Base-by-base conservation (phyloP, 768 basidiomycete genomes). In the Mycena latifolia region DNA sequence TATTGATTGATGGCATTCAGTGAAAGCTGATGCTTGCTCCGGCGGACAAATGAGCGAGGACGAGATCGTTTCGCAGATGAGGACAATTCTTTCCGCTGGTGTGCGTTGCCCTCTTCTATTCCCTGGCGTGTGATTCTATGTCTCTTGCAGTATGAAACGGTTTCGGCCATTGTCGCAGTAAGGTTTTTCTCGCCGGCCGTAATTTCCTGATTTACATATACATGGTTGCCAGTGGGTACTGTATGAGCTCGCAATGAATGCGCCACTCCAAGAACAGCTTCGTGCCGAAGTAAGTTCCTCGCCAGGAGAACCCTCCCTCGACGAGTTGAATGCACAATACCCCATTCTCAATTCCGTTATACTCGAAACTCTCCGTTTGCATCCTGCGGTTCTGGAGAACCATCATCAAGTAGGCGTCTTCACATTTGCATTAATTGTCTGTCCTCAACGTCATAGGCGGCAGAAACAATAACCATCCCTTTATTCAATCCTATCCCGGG, bases 171-270 rank as follows among this genome's bases (percentile, higher is more conserved):
- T 20, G 72, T 82, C 57, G 81, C 83, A 20, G 84, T 84, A 72
- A 69, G 75, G 70, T 14, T 24, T 22, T 37, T 39, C 31, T 22
- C 55, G 6, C n/a, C 53, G 47, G 56, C n/a, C 47, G 45, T 28
- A 53, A 18, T 35, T 46, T 46, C 18, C 69, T 29, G 10, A 47
- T 28, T 25, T 37, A 43, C 69, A 45, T 66, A 52, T 66, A 18
- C 66, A 24, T 41, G n/a, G n/a, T n/a, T n/a, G n/a, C n/a, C 63
- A 89, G 88, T 92, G 91, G 91, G 78, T 86, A 48, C 75, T 92
- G 14, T 91, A 90, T 66, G 87, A 89, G 69, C 81, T 93, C 28
- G 80, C 88, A 24, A 77, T 76, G 25, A 76, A 89, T 71, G 81
- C 81, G 0, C 74, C 81, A 27, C 71, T 87, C 41, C 91, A 93